Percentiles rank a stretch among this genome's conserved stretches.
Conservation (phyloP, 345 rosid species). For the Acer campestre region DNA sequence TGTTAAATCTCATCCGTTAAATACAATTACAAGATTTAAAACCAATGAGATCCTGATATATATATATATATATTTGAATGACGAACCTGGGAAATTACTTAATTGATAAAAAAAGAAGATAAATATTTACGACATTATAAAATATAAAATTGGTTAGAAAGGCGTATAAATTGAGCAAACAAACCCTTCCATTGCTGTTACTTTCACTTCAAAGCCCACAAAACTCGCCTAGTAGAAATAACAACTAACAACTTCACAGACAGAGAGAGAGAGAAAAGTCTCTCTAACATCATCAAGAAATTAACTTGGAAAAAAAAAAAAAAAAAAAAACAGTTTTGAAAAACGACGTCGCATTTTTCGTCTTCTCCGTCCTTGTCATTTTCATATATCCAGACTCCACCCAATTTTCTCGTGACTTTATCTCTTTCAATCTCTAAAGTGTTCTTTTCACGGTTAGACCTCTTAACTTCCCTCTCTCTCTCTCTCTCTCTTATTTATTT, state of each 20-base stretch:
- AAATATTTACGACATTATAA: too few relatives aligned
- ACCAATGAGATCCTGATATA: too few relatives aligned
- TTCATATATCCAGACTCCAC: neutral
- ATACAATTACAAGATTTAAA: too few relatives aligned
- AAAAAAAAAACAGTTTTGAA: neutral
- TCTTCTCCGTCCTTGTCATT: neutral
- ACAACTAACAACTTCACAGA: neutral
- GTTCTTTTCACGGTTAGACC: neutral
- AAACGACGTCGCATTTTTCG: neutral
- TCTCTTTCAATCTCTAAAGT: neutral
- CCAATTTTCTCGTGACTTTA: neutral
- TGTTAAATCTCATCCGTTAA: too few relatives aligned
- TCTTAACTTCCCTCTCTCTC: neutral
- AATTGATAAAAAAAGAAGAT: too few relatives aligned
- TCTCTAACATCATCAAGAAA: too few relatives aligned
- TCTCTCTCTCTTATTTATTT: neutral
- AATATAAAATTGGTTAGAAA: neutral
- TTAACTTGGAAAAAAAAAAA: too few relatives aligned
- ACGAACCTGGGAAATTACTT: too few relatives aligned
- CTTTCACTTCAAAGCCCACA: neutral
- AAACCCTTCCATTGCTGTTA: neutral
- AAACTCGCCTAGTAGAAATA: neutral
- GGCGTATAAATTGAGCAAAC: neutral
- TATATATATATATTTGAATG: too few relatives aligned
- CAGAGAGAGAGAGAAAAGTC: neutral